phyloP scores from a whole-genome alignment of 2,329 filamentous ascomycete genomes.

The Colletotrichum paranaense region DNA sequence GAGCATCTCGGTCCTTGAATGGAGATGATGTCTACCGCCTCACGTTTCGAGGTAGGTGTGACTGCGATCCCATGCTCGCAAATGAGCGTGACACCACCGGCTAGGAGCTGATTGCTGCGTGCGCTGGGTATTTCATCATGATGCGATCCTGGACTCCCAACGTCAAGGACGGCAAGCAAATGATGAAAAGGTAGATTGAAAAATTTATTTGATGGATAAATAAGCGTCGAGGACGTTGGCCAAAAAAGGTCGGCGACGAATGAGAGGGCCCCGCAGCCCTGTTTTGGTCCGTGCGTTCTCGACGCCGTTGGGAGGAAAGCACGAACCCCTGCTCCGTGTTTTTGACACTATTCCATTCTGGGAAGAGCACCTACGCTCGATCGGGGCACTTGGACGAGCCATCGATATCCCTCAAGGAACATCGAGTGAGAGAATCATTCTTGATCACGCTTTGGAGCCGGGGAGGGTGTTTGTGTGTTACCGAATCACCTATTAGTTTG shows the following conservation, averaged over 20 bases:
- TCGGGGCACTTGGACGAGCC: constrained; percentile 16
- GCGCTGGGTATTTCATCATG: background rate
- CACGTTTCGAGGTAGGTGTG: background rate
- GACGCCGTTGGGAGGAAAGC: background rate
- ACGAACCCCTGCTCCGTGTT: background rate
- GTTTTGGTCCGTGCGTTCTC: background rate
- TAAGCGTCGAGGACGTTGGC: background rate
- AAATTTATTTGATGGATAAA: background rate
- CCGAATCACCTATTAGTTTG: no score
- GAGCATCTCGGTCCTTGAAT: background rate
- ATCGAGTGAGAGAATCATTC: background rate
- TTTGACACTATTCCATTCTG: background rate
- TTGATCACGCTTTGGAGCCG: background rate
- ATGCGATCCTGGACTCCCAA: background rate
- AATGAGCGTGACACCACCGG: background rate
- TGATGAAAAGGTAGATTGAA: background rate
- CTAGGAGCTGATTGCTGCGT: background rate
- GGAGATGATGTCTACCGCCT: background rate
- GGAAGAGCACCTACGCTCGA: background rate
- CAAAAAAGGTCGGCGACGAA: constrained; percentile 30
- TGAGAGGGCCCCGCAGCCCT: constrained; percentile 4
- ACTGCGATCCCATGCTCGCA: background rate
- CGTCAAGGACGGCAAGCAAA: background rate
- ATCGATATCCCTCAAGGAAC: constrained; percentile 3
- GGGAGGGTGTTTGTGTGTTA: background rate